phyloP scores from a whole-genome alignment of 805 yeast species.

The Huiozyma naganishii region DNA sequence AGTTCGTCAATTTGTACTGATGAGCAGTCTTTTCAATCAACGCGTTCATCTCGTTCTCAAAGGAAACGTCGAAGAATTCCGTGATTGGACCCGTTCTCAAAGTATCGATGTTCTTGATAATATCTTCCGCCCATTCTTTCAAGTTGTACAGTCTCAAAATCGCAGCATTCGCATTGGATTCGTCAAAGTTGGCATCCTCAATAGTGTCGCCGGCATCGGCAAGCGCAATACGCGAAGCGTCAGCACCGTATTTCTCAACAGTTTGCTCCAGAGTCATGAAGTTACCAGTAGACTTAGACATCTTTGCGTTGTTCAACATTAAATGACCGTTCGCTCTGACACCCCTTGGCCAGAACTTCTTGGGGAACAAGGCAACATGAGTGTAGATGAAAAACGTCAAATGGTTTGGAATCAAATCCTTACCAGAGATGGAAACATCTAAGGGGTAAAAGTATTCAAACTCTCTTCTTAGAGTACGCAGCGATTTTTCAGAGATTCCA shows the following conservation, averaged over 20 bases:
- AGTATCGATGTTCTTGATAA: conserved; percentile 38
- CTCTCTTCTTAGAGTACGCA: conserved; percentile 75
- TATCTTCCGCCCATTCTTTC: conserved; percentile 92
- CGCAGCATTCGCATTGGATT: conserved; percentile 93
- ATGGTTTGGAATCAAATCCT: conserved; percentile 95
- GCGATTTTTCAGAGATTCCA: conserved; percentile 54
- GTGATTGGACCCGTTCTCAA: conserved; percentile 46
- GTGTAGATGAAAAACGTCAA: conserved; percentile 90
- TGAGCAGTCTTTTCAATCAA: conserved; percentile 65
- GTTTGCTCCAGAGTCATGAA: conserved; percentile 83
- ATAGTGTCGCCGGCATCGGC: conserved; percentile 98
- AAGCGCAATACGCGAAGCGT: conserved; percentile 91
- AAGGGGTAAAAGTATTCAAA: conserved; percentile 95
- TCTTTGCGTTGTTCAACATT: conserved; percentile 89
- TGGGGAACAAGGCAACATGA: conserved; percentile 88
- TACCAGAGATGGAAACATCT: conserved; percentile 86
- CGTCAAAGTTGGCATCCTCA: conserved; percentile 97
- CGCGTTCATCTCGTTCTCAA: conserved; percentile 85
- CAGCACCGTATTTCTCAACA: conserved; percentile 88
- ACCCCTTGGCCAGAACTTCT: conserved; percentile 86
- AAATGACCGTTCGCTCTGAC: conserved; percentile 93
- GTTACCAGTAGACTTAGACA: conserved; percentile 97
- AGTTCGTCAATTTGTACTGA: conserved; percentile 62
- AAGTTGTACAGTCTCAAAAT: conserved; percentile 83
- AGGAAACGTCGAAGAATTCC: conserved; percentile 74